phyloP scores from a whole-genome alignment of 2,329 filamentous ascomycete species.

The Polytolypa hystricis region DNA sequence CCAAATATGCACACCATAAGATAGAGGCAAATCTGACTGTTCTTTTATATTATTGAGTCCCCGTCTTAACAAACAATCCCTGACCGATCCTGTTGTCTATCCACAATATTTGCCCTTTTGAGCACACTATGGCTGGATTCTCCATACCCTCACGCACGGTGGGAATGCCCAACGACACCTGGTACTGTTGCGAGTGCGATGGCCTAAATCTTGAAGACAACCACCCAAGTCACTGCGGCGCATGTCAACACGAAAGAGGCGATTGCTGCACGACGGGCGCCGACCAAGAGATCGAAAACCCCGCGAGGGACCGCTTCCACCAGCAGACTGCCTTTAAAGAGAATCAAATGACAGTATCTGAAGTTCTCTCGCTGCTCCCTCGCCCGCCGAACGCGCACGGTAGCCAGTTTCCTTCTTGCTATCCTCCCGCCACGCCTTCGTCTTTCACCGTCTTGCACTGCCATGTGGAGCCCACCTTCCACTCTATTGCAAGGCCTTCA shows the following conservation, averaged over 20 bases:
- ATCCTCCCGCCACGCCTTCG: too few species aligned
- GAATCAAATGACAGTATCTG: not conserved
- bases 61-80: too few species aligned
- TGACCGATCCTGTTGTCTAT: too few species aligned
- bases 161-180: slow-evolving; percentile 9
- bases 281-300: not conserved
- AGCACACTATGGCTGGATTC: not conserved
- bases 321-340: too few species aligned
- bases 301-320: not conserved
- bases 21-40: too few species aligned
- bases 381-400: not conserved
- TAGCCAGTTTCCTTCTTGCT: too few species aligned
- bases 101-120: not conserved
- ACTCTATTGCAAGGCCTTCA: not conserved
- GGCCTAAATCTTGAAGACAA: slow-evolving; percentile 10
- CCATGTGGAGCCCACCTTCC: not conserved
- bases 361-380: slow-evolving; percentile 1
- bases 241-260: slow-evolving; percentile 10
- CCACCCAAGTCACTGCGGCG: slow-evolving; percentile 4
- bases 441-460: slow-evolving; percentile 3
- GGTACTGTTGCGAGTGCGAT: slow-evolving; percentile 17
- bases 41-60: too few species aligned
- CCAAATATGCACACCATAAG: too few species aligned
- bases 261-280: slow-evolving; percentile 4
- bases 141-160: not conserved